Evolutionary conservation across 2,329 filamentous ascomycete species (phyloP).

Genomic region (Hymenoscyphus fraxineus): DNA sequence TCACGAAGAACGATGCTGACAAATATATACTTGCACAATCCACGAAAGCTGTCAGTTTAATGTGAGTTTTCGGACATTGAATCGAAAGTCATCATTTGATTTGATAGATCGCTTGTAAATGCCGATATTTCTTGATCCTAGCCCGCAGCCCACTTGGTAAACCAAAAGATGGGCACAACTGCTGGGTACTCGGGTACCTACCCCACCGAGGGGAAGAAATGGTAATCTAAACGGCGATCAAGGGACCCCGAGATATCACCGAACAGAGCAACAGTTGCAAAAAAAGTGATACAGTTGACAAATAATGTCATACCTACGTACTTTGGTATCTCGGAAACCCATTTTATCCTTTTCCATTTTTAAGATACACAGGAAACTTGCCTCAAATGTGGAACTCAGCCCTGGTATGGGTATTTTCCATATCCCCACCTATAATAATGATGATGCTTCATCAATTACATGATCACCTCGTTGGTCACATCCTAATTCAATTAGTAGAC

Average conservation of each 20-base stretch:
- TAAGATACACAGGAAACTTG: neutral
- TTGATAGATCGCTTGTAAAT: neutral
- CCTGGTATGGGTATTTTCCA: conserved; percentile 3
- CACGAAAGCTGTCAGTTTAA: neutral
- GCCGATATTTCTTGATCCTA: neutral
- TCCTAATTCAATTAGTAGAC: conserved; percentile 54
- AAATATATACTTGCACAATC: neutral
- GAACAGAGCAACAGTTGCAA: neutral
- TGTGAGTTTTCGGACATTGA: neutral
- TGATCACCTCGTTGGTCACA: conserved; percentile 84
- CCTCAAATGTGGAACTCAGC: conserved; percentile 8
- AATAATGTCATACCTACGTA: neutral
- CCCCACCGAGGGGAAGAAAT: conserved; percentile 4
- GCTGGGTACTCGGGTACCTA: neutral
- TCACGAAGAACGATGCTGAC: conserved; percentile 1
- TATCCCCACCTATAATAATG: conserved; percentile 8
- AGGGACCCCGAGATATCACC: conserved; percentile 2
- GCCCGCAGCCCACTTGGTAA: neutral
- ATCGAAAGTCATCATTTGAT: neutral
- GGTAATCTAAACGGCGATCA: conserved; percentile 9
- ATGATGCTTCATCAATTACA: conserved; percentile 52
- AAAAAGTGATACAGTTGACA: neutral
- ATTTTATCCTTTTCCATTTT: neutral
- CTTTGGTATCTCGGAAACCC: conserved; percentile 10
- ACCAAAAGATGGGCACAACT: neutral